phyloP scores from a whole-genome alignment of 2,329 filamentous ascomycete genomes.

The Fusarium piperis region DNA sequence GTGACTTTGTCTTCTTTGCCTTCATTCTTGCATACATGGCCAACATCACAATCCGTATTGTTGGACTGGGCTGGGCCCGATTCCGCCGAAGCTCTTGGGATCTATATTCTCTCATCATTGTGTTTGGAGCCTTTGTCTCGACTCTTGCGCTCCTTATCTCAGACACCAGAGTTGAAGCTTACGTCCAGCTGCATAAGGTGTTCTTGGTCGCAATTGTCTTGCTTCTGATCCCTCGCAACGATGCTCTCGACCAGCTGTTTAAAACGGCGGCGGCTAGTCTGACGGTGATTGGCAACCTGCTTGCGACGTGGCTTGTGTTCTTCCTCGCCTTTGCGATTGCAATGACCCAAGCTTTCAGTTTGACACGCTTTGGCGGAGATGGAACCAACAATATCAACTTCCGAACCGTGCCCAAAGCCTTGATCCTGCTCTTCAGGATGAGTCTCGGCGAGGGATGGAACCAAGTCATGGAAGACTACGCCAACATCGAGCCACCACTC shows the following conservation, averaged over 20 bases:
- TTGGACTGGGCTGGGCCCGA: conserved; percentile 90
- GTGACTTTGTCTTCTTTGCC: conserved; percentile 80
- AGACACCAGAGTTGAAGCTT: conserved; percentile 66
- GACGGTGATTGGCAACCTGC: conserved; percentile 86
- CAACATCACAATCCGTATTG: conserved; percentile 85
- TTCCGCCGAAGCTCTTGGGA: conserved; percentile 97
- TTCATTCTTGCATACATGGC: conserved; percentile 85
- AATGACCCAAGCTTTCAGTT: conserved; percentile 92
- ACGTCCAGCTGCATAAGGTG: conserved; percentile 88
- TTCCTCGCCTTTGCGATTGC: conserved; percentile 98
- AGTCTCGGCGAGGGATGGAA: conserved; percentile 98
- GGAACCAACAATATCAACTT: conserved; percentile 89
- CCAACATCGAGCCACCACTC: conserved; percentile 78
- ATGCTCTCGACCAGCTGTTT: conserved; percentile 97
- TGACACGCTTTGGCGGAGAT: conserved; percentile 83
- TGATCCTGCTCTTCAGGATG: conserved; percentile 92
- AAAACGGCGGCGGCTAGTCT: conserved; percentile 97
- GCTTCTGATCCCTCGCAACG: conserved; percentile 93
- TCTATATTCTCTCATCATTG: conserved; percentile 82
- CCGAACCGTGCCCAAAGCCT: conserved; percentile 89
- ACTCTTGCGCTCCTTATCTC: conserved; percentile 82
- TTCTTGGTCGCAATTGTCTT: conserved; percentile 92
- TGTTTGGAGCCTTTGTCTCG: conserved; percentile 79
- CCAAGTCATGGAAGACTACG: conserved; percentile 94
- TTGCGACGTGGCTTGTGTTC: conserved; percentile 97